Evolutionary conservation across 1,139 yeast genomes (phyloP).

Genomic region (Candida glucosophila): DNA sequence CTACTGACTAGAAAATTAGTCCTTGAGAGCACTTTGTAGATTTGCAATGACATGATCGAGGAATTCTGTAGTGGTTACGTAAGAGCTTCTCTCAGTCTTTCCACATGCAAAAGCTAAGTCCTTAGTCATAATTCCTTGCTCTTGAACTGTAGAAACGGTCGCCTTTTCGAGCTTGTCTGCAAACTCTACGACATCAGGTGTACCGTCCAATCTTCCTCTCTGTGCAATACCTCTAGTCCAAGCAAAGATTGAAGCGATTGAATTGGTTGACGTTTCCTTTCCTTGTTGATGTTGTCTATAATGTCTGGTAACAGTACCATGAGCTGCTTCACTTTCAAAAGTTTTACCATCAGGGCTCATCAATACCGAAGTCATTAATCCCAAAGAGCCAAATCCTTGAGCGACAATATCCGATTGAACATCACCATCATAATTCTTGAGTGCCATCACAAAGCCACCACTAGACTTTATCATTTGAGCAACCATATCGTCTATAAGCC

Average conservation of each 20-base stretch:
- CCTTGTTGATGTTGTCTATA: conserved; percentile 80
- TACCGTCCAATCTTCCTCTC: conserved; percentile 67
- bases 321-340: conserved; percentile 80
- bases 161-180: conserved; percentile 61
- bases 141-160: conserved; percentile 62
- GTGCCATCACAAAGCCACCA: conserved; percentile 77
- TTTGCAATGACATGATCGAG: conserved; percentile 60
- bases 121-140: conserved; percentile 73
- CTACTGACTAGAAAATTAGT: too few species aligned
- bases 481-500: conserved; percentile 82
- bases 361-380: conserved; percentile 75
- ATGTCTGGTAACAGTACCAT: conserved; percentile 83
- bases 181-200: conserved; percentile 63
- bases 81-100: conserved; percentile 52
- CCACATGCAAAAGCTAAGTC: conserved; percentile 74
- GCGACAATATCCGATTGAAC: conserved; percentile 82
- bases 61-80: conserved; percentile 71
- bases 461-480: conserved; percentile 82
- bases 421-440: conserved; percentile 83
- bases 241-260: conserved; percentile 78
- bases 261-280: conserved; percentile 75
- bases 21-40: too few species aligned
- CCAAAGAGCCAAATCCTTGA: conserved; percentile 79
- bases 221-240: conserved; percentile 82
- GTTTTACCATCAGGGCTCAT: conserved; percentile 85